Evolutionary conservation across 345 rosid species (phyloP).

Genomic region (Moringa oleifera): DNA sequence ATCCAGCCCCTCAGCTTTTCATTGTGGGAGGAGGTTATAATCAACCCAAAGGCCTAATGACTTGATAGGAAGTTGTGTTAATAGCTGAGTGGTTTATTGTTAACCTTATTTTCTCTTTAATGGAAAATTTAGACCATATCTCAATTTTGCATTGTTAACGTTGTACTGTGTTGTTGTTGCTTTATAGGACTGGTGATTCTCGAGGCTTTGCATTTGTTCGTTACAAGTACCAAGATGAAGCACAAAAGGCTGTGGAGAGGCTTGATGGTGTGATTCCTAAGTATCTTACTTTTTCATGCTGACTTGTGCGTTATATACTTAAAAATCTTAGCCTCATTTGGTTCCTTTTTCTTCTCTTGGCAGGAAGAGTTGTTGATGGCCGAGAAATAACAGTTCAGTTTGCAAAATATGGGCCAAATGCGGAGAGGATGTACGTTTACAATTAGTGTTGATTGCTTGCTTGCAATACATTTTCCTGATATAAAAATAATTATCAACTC

Average conservation of each 20-base stretch:
- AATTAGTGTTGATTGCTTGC: not conserved
- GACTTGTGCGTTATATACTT: not conserved
- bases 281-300: not conserved
- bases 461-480: not conserved
- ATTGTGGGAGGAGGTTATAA: no score
- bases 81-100: not conserved
- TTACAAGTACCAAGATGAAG: constrained; percentile 69
- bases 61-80: no score
- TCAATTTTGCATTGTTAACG: no score
- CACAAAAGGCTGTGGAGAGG: constrained; percentile 66
- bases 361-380: constrained; percentile 94
- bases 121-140: no score
- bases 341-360: constrained; percentile 8
- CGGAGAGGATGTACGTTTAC: constrained; percentile 77
- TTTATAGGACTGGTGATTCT: constrained; percentile 48
- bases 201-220: constrained; percentile 80
- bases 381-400: constrained; percentile 94
- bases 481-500: no score
- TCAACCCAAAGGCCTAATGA: no score
- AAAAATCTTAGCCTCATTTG: not conserved
- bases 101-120: no score
- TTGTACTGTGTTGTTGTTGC: not conserved
- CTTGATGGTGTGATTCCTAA: constrained; percentile 46
- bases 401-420: constrained; percentile 97
- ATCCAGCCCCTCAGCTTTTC: no score